Evolutionary conservation across 352 stramenopile genomes (phyloP).

Genomic region (Phytophthora tubulina): DNA sequence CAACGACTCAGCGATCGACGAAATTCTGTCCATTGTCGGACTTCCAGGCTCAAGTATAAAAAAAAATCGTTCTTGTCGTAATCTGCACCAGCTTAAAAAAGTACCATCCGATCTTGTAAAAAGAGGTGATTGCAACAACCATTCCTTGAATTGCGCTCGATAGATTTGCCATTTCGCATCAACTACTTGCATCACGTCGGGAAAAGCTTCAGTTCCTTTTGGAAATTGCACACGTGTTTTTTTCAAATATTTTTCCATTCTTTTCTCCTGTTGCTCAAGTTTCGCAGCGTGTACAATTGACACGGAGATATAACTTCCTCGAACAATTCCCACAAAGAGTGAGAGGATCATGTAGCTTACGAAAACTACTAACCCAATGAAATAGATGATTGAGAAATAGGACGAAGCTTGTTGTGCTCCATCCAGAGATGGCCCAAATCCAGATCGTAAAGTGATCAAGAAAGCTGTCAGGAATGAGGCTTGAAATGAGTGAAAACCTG

Average conservation of each 20-base stretch:
- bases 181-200: slow-evolving; percentile 63
- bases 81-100: slow-evolving; percentile 65
- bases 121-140: slow-evolving; percentile 54
- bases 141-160: slow-evolving; percentile 25
- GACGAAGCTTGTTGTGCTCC: slow-evolving; percentile 77
- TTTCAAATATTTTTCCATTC: slow-evolving; percentile 53
- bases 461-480: slow-evolving; percentile 86
- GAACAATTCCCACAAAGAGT: slow-evolving; percentile 86
- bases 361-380: slow-evolving; percentile 83
- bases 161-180: slow-evolving; percentile 49
- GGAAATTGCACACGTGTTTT: slow-evolving; percentile 69
- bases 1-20: slow-evolving; percentile 57
- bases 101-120: slow-evolving; percentile 68
- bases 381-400: slow-evolving; percentile 83
- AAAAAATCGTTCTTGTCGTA: slow-evolving; percentile 73
- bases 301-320: slow-evolving; percentile 79
- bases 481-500: slow-evolving; percentile 87
- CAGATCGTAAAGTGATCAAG: slow-evolving; percentile 76
- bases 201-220: slow-evolving; percentile 62
- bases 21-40: slow-evolving; percentile 59
- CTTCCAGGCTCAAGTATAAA: slow-evolving; percentile 67
- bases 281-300: slow-evolving; percentile 55
- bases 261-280: slow-evolving; percentile 39
- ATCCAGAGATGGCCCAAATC: slow-evolving; percentile 83
- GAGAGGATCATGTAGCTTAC: slow-evolving; percentile 89